Evolutionary conservation across 2,329 filamentous ascomycete genomes (phyloP).

Genomic region (Cladophialophora immunda): DNA sequence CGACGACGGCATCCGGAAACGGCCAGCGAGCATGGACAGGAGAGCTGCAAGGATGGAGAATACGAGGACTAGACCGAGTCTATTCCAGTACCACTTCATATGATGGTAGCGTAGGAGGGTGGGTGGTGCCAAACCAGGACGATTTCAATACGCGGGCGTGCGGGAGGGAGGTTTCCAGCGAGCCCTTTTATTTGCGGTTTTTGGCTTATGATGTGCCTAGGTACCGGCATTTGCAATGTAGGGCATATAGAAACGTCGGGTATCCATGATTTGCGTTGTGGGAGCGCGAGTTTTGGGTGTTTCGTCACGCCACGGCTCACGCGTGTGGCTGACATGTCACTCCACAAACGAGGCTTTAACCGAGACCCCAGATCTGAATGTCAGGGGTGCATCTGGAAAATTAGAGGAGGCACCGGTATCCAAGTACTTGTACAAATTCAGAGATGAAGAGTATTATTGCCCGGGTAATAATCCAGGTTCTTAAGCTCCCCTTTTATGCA

Average conservation of each 20-base stretch:
- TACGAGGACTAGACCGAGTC: conserved; percentile 1
- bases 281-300: not conserved
- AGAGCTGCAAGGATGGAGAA: conserved; percentile 16
- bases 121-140: not conserved
- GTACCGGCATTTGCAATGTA: not conserved
- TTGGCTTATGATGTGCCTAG: not conserved
- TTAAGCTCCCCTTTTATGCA: too few species aligned
- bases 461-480: too few species aligned
- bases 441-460: too few species aligned
- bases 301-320: not conserved
- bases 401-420: too few species aligned
- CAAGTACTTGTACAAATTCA: too few species aligned
- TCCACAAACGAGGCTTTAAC: not conserved
- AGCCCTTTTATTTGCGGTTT: not conserved
- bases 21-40: conserved; percentile 16
- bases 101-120: too few species aligned
- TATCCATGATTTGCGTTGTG: not conserved
- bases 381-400: not conserved
- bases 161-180: not conserved
- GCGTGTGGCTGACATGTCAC: not conserved
- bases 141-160: not conserved
- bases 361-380: not conserved
- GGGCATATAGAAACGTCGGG: not conserved
- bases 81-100: conserved; percentile 13
- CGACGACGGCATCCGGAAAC: conserved; percentile 17